phyloP scores from a whole-genome alignment of 1,284 basidiomycete species.

The Austroboletus sp. region DNA sequence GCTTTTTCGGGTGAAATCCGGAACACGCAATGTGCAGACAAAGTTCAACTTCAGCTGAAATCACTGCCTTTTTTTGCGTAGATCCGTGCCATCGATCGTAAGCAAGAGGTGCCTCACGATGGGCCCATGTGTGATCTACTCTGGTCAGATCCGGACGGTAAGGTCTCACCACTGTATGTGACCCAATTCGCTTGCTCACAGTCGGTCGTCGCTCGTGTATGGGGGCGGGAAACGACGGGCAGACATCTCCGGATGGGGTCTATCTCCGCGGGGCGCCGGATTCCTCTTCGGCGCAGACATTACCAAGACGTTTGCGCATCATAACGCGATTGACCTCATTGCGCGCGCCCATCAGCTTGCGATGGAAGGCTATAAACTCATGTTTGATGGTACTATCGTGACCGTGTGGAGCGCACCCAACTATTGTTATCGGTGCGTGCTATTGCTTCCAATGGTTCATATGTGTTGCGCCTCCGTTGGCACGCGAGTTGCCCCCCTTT shows the following conservation, averaged over 20 bases:
- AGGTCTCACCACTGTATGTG: neutral
- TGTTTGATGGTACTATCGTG: conserved; percentile 94
- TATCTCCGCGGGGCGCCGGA: conserved; percentile 94
- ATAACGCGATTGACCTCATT: conserved; percentile 90
- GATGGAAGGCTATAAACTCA: conserved; percentile 97
- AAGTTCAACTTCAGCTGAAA: conserved; percentile 10
- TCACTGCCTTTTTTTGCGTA: conserved; percentile 33
- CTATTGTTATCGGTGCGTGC: conserved; percentile 84
- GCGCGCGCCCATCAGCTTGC: conserved; percentile 96
- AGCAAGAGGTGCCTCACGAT: conserved; percentile 99
- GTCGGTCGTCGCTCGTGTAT: neutral
- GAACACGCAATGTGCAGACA: conserved; percentile 15
- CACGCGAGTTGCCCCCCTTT: too few relatives aligned
- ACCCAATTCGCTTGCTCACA: neutral
- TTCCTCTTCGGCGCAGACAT: conserved; percentile 93
- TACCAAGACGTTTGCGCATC: conserved; percentile 82
- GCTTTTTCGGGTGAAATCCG: conserved; percentile 9
- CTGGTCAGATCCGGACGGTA: conserved; percentile 98
- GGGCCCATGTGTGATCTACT: conserved; percentile 97
- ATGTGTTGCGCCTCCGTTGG: too few relatives aligned
- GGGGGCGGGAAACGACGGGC: neutral
- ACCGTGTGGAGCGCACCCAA: conserved; percentile 99
- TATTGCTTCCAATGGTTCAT: too few relatives aligned
- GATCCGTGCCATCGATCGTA: conserved; percentile 93
- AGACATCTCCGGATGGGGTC: conserved; percentile 90